phyloP scores from a whole-genome alignment of 2,329 filamentous ascomycete genomes.

The Capronia epimyces region DNA sequence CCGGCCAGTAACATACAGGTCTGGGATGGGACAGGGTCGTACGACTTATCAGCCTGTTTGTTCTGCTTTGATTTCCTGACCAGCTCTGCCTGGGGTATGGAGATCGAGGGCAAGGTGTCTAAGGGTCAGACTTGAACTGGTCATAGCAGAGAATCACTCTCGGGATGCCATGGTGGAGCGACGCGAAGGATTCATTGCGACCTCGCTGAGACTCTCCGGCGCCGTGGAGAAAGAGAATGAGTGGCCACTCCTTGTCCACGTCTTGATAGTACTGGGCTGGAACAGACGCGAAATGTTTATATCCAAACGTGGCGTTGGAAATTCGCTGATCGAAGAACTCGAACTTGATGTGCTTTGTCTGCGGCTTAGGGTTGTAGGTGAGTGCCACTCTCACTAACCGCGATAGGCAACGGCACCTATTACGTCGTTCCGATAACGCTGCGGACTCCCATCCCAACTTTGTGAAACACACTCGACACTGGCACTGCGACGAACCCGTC shows the following conservation, averaged over 20 bases:
- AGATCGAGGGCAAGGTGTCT: slow-evolving; percentile 6
- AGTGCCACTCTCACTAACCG: slow-evolving; percentile 1
- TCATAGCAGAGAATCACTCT: slow-evolving; percentile 23
- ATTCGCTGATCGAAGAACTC: slow-evolving; percentile 16
- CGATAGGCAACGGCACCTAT: background rate
- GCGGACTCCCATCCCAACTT: background rate
- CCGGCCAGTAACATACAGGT: slow-evolving; percentile 15
- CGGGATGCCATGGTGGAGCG: slow-evolving; percentile 17
- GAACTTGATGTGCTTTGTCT: slow-evolving; percentile 14
- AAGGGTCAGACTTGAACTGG: slow-evolving; percentile 14
- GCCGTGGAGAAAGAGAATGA: slow-evolving; percentile 22
- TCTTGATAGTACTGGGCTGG: slow-evolving; percentile 15
- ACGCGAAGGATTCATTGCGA: slow-evolving; percentile 14
- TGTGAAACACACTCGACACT: background rate
- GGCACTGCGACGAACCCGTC: no score
- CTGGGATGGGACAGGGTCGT: slow-evolving; percentile 12
- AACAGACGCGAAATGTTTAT: slow-evolving; percentile 21
- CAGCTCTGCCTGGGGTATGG: slow-evolving; percentile 11
- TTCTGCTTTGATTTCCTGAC: slow-evolving; percentile 10
- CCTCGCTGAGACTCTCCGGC: slow-evolving; percentile 19
- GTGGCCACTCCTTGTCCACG: slow-evolving; percentile 9
- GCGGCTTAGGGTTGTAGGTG: slow-evolving; percentile 9
- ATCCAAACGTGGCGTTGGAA: slow-evolving; percentile 22
- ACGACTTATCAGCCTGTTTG: slow-evolving; percentile 13
- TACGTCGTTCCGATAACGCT: slow-evolving; percentile 3